Percentiles rank a stretch among this genome's conserved stretches.
These are phyloP conservation scores for Herpetospermum pedunculosum DNA, from an alignment of 306 rosid genomes.

Conservation along the genomic window DNA sequence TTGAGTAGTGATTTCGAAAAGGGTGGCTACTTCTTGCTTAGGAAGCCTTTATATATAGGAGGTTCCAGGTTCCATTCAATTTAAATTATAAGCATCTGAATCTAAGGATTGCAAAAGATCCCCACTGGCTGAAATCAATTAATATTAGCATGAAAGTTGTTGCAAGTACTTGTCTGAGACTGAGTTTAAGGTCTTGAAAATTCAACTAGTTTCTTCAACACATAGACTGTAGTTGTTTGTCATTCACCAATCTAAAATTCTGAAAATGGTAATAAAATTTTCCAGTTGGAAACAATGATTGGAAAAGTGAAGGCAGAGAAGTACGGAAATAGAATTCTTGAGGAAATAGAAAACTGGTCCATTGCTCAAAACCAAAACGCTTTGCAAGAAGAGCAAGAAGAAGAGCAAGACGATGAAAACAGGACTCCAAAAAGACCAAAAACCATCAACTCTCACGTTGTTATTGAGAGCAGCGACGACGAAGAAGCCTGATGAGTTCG, in stretches of 20 bases:
- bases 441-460: constrained; percentile 43
- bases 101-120: not conserved
- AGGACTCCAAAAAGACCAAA: constrained; percentile 48
- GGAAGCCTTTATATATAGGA: not conserved
- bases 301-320: constrained; percentile 68
- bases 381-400: constrained; percentile 25
- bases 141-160: not conserved
- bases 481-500: constrained; percentile 39
- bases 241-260: not conserved
- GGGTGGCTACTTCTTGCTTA: not conserved
- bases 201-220: not conserved
- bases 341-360: constrained; percentile 32
- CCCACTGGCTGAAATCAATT: not conserved
- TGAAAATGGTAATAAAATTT: not conserved
- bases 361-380: constrained; percentile 18
- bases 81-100: not conserved
- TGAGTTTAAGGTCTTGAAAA: not conserved
- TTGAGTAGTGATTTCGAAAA: not conserved
- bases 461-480: constrained; percentile 71
- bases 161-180: not conserved
- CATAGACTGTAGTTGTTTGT: not conserved
- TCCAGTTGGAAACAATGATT: constrained; percentile 73
- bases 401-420: constrained; percentile 22
- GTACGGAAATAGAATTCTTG: constrained; percentile 64
- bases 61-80: not conserved